A percentile compares a stretch with the other conserved stretches of the same genome.
phyloP scores from a whole-genome alignment of 495 filamentous ascomycete genomes.

The Cercophora newfieldiana region DNA sequence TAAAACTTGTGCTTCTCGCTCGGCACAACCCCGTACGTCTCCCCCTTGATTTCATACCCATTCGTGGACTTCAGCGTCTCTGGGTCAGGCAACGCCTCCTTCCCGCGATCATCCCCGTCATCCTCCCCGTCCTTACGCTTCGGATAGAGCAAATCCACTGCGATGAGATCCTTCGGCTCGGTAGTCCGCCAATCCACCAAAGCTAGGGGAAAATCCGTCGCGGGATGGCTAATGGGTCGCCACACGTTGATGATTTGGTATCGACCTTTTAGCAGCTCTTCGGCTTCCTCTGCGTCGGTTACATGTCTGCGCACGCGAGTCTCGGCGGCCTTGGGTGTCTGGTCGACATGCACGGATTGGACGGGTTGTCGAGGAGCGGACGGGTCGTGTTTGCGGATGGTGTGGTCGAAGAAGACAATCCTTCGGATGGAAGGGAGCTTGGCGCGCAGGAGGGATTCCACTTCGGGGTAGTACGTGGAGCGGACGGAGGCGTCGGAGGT shows the following conservation, averaged over 20 bases:
- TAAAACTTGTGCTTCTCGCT: slow-evolving; percentile 64
- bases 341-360: slow-evolving; percentile 76
- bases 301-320: slow-evolving; percentile 67
- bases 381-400: slow-evolving; percentile 63
- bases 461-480: slow-evolving; percentile 73
- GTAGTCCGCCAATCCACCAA: slow-evolving; percentile 67
- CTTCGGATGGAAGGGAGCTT: slow-evolving; percentile 60
- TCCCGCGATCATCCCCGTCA: slow-evolving; percentile 42
- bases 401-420: slow-evolving; percentile 84
- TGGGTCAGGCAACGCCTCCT: slow-evolving; percentile 35
- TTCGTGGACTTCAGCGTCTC: slow-evolving; percentile 29
- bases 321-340: slow-evolving; percentile 64
- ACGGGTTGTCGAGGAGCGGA: slow-evolving; percentile 64
- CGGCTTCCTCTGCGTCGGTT: slow-evolving; percentile 47
- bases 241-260: slow-evolving; percentile 86
- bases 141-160: slow-evolving; percentile 72
- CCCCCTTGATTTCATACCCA: slow-evolving; percentile 54
- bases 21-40: slow-evolving; percentile 67
- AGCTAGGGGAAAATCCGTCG: slow-evolving; percentile 67
- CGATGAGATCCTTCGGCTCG: slow-evolving; percentile 62
- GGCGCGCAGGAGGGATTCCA: slow-evolving; percentile 64
- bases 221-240: slow-evolving; percentile 68
- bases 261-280: slow-evolving; percentile 58
- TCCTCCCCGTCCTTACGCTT: slow-evolving; percentile 45
- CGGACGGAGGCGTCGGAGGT: slow-evolving; percentile 61